Evolutionary conservation across 1,284 basidiomycete species (phyloP), one percentile per base, ranked within the genome.

Genomic region (Filobasidium uniguttulatum): DNA sequence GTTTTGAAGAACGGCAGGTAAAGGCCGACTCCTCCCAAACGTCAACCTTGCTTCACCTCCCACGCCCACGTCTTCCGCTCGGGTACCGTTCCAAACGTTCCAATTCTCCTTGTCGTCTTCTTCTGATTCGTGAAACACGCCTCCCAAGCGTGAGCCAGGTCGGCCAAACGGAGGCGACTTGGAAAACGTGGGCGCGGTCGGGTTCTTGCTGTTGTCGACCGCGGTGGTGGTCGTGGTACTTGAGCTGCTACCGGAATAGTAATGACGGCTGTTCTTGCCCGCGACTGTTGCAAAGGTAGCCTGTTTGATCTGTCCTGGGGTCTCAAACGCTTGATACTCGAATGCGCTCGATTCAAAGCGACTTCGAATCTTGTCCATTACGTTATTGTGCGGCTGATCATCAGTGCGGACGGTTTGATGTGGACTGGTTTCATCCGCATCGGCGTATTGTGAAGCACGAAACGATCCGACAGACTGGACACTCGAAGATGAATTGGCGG

Each of bases 291-390:
- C 31, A 33, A 10, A 9, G 10, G 10, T 10, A 9, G 10, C 31
- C 10, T 10, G 9, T n/a, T n/a, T n/a, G 31, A 33, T 19, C 40
- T 15, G 12, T 12, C 12, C 22, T 12, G n/a, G 40, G 14, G 46
- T 53, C 23, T 53, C 51, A 35, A 53, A 49, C n/a, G 47, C 51
- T 19, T 53, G 51, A 43, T 52, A 52, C 25, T 52, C 50, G 36
- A 52, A 52, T 15, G 50, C 46, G 12, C 38, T 43, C 29, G 46
- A 49, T 17, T 46, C 44, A n/a, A 46, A 34, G 12, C 31, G 44
- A 23, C 44, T 46, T 10, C 29, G 9, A 17, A n/a, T n/a, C n/a
- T 10, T 15, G 17, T 31, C 44, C 20, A 22, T 9, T 33, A 3
- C 26, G 28, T 15, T 10, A 22, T 22, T 10, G 12, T 10, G n/a